These are phyloP conservation scores for Emergomyces pasteurianus DNA, from an alignment of 2,329 filamentous ascomycete species.

Conservation along the genomic window DNA sequence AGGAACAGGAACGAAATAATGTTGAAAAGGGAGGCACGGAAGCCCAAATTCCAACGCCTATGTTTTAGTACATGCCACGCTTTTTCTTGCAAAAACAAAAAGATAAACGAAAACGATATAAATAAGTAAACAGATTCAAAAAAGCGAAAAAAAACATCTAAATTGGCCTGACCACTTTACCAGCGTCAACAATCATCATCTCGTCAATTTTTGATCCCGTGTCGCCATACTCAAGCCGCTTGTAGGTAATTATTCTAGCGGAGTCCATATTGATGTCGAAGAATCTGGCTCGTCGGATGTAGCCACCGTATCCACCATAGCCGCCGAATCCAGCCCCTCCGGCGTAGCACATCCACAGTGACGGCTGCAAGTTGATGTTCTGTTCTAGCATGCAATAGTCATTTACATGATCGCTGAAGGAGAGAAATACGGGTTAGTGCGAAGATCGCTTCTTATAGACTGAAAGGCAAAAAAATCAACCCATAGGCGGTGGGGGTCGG, in stretches of 20 bases:
- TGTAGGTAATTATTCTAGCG: conserved; percentile 82
- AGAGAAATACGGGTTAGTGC: neutral
- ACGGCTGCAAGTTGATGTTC: conserved; percentile 44
- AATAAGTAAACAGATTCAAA: neutral
- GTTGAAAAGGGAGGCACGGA: too few species aligned
- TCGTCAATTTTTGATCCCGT: conserved; percentile 43
- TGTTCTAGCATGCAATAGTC: conserved; percentile 77
- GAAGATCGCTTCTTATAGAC: neutral
- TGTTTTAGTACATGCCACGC: neutral
- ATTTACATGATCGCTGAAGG: conserved; percentile 72
- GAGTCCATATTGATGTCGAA: conserved; percentile 92
- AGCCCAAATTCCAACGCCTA: neutral
- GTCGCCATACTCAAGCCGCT: conserved; percentile 62
- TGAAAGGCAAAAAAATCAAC: neutral
- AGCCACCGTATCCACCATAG: conserved; percentile 83
- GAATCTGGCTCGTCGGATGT: conserved; percentile 69
- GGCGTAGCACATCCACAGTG: conserved; percentile 96
- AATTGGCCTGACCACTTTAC: conserved; percentile 34
- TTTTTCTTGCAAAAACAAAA: neutral
- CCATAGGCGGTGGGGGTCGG: neutral
- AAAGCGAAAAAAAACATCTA: neutral
- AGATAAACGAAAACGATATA: neutral
- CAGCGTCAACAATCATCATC: conserved; percentile 50
- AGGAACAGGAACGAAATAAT: neutral
- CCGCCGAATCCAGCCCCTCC: conserved; percentile 87